Evolutionary conservation across 345 rosid genomes (phyloP).

Genomic region (Eucalyptus sp.): DNA sequence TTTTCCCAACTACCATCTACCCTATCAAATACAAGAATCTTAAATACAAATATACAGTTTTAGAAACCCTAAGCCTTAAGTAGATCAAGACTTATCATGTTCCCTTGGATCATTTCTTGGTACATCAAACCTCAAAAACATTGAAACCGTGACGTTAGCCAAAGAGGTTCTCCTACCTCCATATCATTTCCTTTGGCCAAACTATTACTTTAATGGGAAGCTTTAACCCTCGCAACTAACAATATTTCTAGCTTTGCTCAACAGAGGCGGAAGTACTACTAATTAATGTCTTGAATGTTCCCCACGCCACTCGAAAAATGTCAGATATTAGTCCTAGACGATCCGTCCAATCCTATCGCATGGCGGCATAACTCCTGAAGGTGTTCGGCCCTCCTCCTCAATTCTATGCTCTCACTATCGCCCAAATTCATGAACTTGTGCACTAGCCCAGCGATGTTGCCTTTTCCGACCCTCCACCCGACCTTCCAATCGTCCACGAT

Average conservation of each 20-base stretch:
- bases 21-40: neutral
- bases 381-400: slow-evolving; percentile 4
- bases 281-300: neutral
- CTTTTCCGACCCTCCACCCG: slow-evolving; percentile 14
- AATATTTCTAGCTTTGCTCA: neutral
- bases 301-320: neutral
- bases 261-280: neutral
- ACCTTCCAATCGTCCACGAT: slow-evolving; percentile 27
- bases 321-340: neutral
- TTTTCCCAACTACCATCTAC: neutral
- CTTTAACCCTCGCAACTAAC: no score
- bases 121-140: no score
- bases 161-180: no score
- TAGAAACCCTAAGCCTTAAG: no score
- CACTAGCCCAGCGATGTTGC: slow-evolving; percentile 3
- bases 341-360: slow-evolving; percentile 11
- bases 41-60: no score
- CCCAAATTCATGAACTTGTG: slow-evolving; percentile 6
- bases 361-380: neutral
- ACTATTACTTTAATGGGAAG: no score
- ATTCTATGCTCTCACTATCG: neutral
- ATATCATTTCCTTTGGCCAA: no score
- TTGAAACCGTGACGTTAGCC: no score
- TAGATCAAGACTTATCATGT: no score
- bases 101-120: no score